A percentile compares a stretch with the other conserved stretches of the same genome.
Evolutionary conservation across 352 stramenopile species (phyloP).

Genomic region (Thalassiosira allenii): DNA sequence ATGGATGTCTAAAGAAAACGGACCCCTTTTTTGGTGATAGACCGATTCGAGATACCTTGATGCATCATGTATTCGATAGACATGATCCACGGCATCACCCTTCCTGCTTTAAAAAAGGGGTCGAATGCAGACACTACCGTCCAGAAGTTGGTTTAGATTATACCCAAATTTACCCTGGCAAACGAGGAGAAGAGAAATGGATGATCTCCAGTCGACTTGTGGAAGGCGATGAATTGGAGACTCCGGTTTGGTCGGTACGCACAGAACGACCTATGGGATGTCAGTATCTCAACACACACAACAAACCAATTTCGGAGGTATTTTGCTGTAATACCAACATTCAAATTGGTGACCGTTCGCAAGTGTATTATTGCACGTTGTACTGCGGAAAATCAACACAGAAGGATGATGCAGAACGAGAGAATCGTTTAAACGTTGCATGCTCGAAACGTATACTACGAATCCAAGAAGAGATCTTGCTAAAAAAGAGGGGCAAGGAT

Average conservation of each 20-base stretch:
- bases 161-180: background rate
- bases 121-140: background rate
- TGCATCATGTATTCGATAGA: background rate
- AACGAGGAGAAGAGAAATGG: background rate
- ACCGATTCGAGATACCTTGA: constrained; percentile 13
- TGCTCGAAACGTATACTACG: constrained; percentile 21
- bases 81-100: background rate
- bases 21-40: constrained; percentile 31
- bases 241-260: background rate
- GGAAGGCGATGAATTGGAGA: background rate
- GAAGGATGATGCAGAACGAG: constrained; percentile 36
- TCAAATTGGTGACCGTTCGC: constrained; percentile 18
- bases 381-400: constrained; percentile 47
- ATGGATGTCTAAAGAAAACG: background rate
- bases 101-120: background rate
- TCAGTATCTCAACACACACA: constrained; percentile 6
- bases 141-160: background rate
- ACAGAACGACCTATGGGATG: constrained; percentile 2
- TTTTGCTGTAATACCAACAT: constrained; percentile 9
- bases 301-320: background rate
- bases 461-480: constrained; percentile 25
- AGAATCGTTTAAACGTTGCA: constrained; percentile 7
- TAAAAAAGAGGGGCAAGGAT: constrained; percentile 29
- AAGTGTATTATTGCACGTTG: constrained; percentile 42
- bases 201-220: background rate